Evolutionary conservation across 2,329 filamentous ascomycete genomes (phyloP).

Genomic region (Chaetothyriales sp.): DNA sequence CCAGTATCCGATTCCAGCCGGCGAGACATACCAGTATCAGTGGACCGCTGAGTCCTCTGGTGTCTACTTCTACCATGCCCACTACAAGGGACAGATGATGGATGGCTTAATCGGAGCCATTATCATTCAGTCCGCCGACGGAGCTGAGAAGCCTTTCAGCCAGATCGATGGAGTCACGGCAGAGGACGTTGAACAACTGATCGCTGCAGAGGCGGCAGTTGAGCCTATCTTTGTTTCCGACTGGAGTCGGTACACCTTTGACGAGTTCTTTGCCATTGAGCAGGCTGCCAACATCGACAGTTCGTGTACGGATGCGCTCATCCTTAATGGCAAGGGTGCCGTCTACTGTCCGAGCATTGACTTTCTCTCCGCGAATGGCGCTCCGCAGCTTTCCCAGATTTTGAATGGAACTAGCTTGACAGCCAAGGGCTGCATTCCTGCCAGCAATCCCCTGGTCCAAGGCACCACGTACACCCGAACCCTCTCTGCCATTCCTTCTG

Average conservation of each 20-base stretch:
- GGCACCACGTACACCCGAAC: constrained; percentile 27
- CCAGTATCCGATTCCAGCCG: constrained; percentile 54
- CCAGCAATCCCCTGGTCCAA: constrained; percentile 13
- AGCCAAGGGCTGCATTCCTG: constrained; percentile 25
- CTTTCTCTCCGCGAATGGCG: constrained; percentile 30
- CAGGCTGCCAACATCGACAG: constrained; percentile 26
- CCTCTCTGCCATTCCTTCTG: constrained; percentile 28
- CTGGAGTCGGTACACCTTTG: constrained; percentile 41
- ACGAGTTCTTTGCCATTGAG: constrained; percentile 26
- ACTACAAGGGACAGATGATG: constrained; percentile 50
- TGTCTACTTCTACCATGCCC: constrained; percentile 56
- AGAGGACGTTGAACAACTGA: constrained; percentile 31
- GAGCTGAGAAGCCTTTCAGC: constrained; percentile 35
- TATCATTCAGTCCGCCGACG: constrained; percentile 36
- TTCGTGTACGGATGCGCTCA: constrained; percentile 46
- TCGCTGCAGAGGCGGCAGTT: constrained; percentile 35
- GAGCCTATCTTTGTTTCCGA: constrained; percentile 43
- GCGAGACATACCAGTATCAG: constrained; percentile 50
- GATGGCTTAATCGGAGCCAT: constrained; percentile 57
- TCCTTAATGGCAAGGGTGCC: constrained; percentile 49
- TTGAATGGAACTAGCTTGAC: constrained; percentile 18
- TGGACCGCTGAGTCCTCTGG: constrained; percentile 36
- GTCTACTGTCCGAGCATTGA: constrained; percentile 38
- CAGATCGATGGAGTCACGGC: constrained; percentile 28
- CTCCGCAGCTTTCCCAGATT: constrained; percentile 20